These are phyloP conservation scores for Zymoseptoria ardabiliae DNA, from an alignment of 2,329 filamentous ascomycete genomes.

Conservation along the genomic window DNA sequence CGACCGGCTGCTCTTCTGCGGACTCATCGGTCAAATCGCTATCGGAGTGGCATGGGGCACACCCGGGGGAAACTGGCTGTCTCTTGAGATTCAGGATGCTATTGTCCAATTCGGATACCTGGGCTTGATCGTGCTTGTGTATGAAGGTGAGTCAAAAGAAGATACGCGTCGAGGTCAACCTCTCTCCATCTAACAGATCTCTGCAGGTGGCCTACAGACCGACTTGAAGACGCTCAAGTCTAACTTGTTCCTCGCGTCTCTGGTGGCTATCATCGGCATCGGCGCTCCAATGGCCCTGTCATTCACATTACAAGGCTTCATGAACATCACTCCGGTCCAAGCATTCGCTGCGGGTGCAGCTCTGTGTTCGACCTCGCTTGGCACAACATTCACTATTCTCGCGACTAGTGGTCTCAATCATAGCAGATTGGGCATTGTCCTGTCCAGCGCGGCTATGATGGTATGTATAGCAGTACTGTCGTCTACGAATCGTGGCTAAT, in stretches of 20 bases:
- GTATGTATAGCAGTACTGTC: neutral
- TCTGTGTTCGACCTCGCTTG: constrained; percentile 65
- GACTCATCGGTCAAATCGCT: constrained; percentile 64
- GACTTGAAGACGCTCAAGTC: constrained; percentile 48
- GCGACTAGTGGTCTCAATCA: constrained; percentile 52
- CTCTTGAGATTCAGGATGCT: constrained; percentile 43
- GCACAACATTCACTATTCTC: constrained; percentile 60
- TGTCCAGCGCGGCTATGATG: constrained; percentile 69
- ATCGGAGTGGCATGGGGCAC: constrained; percentile 64
- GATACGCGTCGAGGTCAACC: constrained; percentile 3
- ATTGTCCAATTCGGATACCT: constrained; percentile 64
- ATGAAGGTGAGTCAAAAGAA: constrained; percentile 47
- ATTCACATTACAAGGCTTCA: constrained; percentile 49
- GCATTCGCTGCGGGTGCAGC: constrained; percentile 67
- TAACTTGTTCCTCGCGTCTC: constrained; percentile 53
- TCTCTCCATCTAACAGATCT: constrained; percentile 2
- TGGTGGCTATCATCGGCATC: constrained; percentile 61
- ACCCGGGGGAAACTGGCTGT: constrained; percentile 57
- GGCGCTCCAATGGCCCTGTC: constrained; percentile 57
- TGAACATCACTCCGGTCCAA: constrained; percentile 49
- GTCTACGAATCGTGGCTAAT: neutral
- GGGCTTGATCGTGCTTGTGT: constrained; percentile 64
- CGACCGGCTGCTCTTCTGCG: constrained; percentile 35
- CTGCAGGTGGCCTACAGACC: constrained; percentile 51
- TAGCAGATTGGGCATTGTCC: constrained; percentile 53